Percentiles rank a stretch among this genome's conserved stretches.
Evolutionary conservation across 306 rosid species (phyloP).

Genomic region (Carpinus fangiana): DNA sequence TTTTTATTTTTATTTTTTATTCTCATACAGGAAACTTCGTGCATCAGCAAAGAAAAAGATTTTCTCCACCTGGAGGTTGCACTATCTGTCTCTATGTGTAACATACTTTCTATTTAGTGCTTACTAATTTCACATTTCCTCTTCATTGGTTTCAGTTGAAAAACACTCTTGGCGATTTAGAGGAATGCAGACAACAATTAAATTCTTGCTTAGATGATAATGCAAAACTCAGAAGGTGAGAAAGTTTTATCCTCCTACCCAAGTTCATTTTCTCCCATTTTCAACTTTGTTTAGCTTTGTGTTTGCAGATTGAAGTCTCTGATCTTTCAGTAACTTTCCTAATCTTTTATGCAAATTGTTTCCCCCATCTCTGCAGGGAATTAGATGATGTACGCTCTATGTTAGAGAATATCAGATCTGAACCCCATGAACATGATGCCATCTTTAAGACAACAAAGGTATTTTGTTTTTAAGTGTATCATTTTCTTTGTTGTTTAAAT

Average conservation of each 20-base stretch:
- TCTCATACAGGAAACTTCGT: constrained; percentile 43
- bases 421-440: constrained; percentile 24
- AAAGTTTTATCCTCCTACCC: constrained; percentile 10
- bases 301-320: constrained; percentile 15
- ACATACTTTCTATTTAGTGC: constrained; percentile 3
- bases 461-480: constrained; percentile 26
- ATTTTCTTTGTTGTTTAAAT: constrained; percentile 15
- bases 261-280: constrained; percentile 18
- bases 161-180: constrained; percentile 57
- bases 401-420: constrained; percentile 36
- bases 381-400: constrained; percentile 51
- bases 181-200: constrained; percentile 71
- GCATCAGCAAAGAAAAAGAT: constrained; percentile 41
- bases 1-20: background rate
- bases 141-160: constrained; percentile 53
- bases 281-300: background rate
- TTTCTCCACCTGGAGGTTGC: constrained; percentile 51
- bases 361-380: constrained; percentile 54
- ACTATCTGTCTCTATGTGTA: constrained; percentile 20
- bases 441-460: constrained; percentile 49
- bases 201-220: constrained; percentile 83
- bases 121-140: constrained; percentile 26
- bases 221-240: constrained; percentile 76
- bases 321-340: constrained; percentile 16
- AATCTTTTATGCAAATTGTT: constrained; percentile 19